Base-by-base conservation (phyloP, 768 basidiomycete species). In the Termitomyces sp. region DNA sequence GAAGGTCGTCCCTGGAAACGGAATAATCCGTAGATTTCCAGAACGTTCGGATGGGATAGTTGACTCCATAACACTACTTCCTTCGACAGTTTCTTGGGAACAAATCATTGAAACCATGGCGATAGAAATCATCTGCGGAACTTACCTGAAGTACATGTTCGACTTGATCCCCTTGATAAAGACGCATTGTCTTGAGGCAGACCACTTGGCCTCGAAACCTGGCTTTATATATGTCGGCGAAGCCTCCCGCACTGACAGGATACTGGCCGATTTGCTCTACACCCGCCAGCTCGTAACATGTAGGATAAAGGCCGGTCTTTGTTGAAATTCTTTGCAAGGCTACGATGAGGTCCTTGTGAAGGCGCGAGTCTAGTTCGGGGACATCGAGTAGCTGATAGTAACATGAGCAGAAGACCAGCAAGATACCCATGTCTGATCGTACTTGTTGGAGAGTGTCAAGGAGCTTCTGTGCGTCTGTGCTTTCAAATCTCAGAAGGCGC, bases 1-100 rank as follows among this genome's bases (percentile, higher is more conserved):
- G 59, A 57, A 18, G 64, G 24, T 32, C 51, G 61, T 48, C 59
- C 46, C 12, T 53, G 52, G 16, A 60, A 51, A 24, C 57, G 58
- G 45, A 51, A 63, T 6, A 67, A 35, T 20, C 67, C 67, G 22
- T 55, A 64, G n/a, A 68, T 62, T 11, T 65, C 60, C 7, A 68
- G 49, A 4, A 68, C n/a, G 24, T 66, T 63, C 5, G 35, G 35
- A 36, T 62, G 61, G 2, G 22, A 51, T 50, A 62, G 15, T 38
- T 62, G 61, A 16, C 56, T 42, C 61, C 57, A 58, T 3, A 49
- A 28, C 11, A 58, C 32, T 6, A 18, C 44, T 39, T 58, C 57
- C 24, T 49, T 58, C 3, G 45, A 48, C 16, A 53, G 15, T 28
- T 28, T 28, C 28, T 28, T 28, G 28, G 28, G 28, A 28, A 28